Percentiles rank a stretch among this genome's conserved stretches.
Conservation (phyloP, 306 rosid genomes). For the Phaseolus lunatus region DNA sequence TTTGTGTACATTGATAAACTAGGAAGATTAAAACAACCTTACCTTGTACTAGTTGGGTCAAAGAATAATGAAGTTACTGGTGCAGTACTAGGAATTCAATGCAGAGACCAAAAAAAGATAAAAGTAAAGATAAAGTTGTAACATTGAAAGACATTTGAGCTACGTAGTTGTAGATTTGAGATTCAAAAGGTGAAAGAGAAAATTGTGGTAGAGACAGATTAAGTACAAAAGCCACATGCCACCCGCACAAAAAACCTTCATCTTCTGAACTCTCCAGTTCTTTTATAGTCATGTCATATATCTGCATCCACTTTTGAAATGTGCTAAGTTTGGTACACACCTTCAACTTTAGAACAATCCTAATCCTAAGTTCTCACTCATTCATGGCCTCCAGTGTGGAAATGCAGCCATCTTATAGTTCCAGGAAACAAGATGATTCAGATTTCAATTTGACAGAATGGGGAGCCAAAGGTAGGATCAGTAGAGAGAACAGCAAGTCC, state of each 20-base stretch:
- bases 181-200: slow-evolving; percentile 31
- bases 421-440: slow-evolving; percentile 64
- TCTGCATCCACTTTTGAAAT: slow-evolving; percentile 33
- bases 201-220: slow-evolving; percentile 24
- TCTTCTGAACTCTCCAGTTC: slow-evolving; percentile 17
- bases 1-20: slow-evolving; percentile 8
- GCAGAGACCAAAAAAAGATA: slow-evolving; percentile 22
- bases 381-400: slow-evolving; percentile 61
- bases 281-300: slow-evolving; percentile 19
- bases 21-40: slow-evolving; percentile 25
- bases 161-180: slow-evolving; percentile 31
- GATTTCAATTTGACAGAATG: slow-evolving; percentile 79
- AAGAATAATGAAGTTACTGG: slow-evolving; percentile 30
- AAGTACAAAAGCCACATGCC: slow-evolving; percentile 17
- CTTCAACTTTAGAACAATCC: slow-evolving; percentile 12
- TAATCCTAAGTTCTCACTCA: neutral
- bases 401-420: slow-evolving; percentile 58
- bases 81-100: slow-evolving; percentile 14
- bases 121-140: slow-evolving; percentile 8
- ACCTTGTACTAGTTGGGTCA: neutral
- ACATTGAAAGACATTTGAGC: slow-evolving; percentile 16
- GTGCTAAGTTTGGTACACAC: slow-evolving; percentile 21
- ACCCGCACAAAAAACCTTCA: slow-evolving; percentile 8
- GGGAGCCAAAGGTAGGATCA: slow-evolving; percentile 59
- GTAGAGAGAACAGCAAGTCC: slow-evolving; percentile 65